Conservation (phyloP, 352 stramenopile species). For the Globisporangium rhizosaccharum region DNA sequence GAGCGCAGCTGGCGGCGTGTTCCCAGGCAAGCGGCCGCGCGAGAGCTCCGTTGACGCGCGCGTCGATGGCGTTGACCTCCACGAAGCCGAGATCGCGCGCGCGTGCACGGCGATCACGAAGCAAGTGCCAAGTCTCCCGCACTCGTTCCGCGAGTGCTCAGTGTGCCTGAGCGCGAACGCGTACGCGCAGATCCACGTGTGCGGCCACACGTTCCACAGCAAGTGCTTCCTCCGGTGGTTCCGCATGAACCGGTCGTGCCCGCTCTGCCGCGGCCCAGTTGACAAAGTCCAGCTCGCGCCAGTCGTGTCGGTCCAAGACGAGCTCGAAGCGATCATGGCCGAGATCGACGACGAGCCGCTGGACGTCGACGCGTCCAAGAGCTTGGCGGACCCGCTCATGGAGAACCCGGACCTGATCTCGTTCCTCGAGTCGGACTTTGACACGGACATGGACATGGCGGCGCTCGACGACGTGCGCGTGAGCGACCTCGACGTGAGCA, state of each 20-base stretch:
- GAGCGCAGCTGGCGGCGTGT: conserved; percentile 1
- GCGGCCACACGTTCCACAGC: conserved; percentile 75
- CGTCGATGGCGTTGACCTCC: conserved; percentile 39
- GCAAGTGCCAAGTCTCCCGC: conserved; percentile 34
- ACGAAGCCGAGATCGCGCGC: conserved; percentile 61
- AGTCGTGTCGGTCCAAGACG: conserved; percentile 43
- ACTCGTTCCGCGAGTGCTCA: conserved; percentile 62
- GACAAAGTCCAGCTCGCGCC: conserved; percentile 55
- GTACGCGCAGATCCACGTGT: conserved; percentile 57
- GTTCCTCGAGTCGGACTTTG: conserved; percentile 49
- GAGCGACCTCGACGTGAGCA: conserved; percentile 14
- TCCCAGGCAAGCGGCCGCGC: conserved; percentile 14
- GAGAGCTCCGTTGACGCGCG: conserved; percentile 10
- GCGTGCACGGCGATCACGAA: conserved; percentile 49
- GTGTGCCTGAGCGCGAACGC: conserved; percentile 72
- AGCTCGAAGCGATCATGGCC: conserved; percentile 75
- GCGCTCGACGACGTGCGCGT: conserved; percentile 46
- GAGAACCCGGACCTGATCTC: conserved; percentile 39
- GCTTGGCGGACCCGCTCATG: conserved; percentile 29
- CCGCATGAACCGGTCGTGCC: conserved; percentile 64
- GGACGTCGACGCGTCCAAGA: conserved; percentile 17
- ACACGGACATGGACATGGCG: conserved; percentile 66
- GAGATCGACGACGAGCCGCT: conserved; percentile 57
- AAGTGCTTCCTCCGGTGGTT: conserved; percentile 81
- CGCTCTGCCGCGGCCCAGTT: conserved; percentile 56